Evolutionary conservation across 495 filamentous ascomycete species (phyloP).

Genomic region (Evansstolkia leycettana): DNA sequence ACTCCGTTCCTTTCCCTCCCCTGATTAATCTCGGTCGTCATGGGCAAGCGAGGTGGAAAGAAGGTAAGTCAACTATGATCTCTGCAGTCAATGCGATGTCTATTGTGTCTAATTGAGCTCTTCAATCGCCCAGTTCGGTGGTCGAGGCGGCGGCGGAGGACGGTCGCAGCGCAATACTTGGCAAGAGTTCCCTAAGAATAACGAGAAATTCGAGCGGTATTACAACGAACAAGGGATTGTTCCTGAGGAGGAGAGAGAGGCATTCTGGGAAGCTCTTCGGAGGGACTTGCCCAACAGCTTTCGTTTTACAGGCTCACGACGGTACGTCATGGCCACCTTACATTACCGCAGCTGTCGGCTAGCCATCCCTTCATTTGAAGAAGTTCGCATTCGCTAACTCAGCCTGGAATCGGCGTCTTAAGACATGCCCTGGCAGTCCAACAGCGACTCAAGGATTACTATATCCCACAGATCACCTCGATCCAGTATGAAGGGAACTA

Average conservation of each 20-base stretch:
- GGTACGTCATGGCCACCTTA: conserved; percentile 32
- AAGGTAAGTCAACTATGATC: conserved; percentile 14
- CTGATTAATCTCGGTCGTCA: conserved; percentile 9
- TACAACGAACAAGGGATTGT: conserved; percentile 69
- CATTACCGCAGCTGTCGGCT: not conserved
- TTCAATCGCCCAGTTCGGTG: conserved; percentile 15
- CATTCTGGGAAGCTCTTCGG: conserved; percentile 72
- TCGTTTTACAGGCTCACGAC: conserved; percentile 86
- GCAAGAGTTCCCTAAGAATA: conserved; percentile 51
- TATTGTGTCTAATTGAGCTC: conserved; percentile 4
- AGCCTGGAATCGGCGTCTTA: conserved; percentile 2
- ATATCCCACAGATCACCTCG: conserved; percentile 77
- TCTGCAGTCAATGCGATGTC: conserved; percentile 1
- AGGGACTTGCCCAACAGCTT: conserved; percentile 90
- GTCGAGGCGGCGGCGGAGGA: conserved; percentile 18
- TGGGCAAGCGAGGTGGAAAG: conserved; percentile 29
- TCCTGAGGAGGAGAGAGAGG: conserved; percentile 54
- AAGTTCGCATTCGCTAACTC: conserved; percentile 2
- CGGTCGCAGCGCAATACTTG: conserved; percentile 27
- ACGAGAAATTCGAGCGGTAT: conserved; percentile 67
- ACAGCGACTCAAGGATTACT: conserved; percentile 68
- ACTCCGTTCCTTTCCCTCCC: no score
- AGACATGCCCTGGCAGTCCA: conserved; percentile 83
- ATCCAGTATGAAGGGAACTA: conserved; percentile 67
- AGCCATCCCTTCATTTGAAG: not conserved